These are phyloP conservation scores for Coniferiporia weirii DNA, from an alignment of 1,284 basidiomycete genomes.

Conservation along the genomic window DNA sequence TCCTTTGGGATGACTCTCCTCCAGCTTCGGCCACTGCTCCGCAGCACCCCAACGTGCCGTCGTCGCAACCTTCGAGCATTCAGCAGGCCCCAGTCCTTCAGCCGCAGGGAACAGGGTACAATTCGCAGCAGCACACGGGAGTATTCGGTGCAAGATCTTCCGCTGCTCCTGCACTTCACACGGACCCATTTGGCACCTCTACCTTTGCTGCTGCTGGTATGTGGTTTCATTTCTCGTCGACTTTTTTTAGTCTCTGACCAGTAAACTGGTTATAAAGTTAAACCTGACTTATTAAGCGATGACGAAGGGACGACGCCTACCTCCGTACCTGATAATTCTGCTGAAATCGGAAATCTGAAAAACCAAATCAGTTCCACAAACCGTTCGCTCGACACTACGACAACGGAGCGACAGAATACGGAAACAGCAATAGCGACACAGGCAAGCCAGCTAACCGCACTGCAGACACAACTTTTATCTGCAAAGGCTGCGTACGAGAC, in stretches of 20 bases:
- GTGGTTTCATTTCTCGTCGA: slow-evolving; percentile 5
- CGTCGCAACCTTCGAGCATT: slow-evolving; percentile 16
- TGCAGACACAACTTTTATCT: slow-evolving; percentile 71
- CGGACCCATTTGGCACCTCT: slow-evolving; percentile 41
- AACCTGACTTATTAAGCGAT: slow-evolving; percentile 62
- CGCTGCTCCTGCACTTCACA: slow-evolving; percentile 23
- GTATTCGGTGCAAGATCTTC: slow-evolving; percentile 17
- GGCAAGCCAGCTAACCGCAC: slow-evolving; percentile 61
- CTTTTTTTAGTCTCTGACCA: slow-evolving; percentile 4
- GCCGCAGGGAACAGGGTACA: slow-evolving; percentile 31
- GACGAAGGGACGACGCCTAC: slow-evolving; percentile 50
- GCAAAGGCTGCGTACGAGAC: slow-evolving; percentile 81
- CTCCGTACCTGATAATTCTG: slow-evolving; percentile 60
- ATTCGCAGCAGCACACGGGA: slow-evolving; percentile 24
- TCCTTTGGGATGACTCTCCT: slow-evolving; percentile 64
- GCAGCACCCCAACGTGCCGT: slow-evolving; percentile 22
- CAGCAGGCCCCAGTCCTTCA: slow-evolving; percentile 28
- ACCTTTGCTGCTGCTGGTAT: slow-evolving; percentile 24
- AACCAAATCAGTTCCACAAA: slow-evolving; percentile 83
- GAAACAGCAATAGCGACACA: slow-evolving; percentile 60
- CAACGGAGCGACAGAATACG: slow-evolving; percentile 50
- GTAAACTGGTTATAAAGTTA: slow-evolving; percentile 22
- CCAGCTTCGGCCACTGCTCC: slow-evolving; percentile 40
- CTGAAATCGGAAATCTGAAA: slow-evolving; percentile 80
- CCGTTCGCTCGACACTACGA: slow-evolving; percentile 57